Base-by-base conservation (phyloP, 805 yeast genomes). In the Kazachstania bromeliacearum region DNA sequence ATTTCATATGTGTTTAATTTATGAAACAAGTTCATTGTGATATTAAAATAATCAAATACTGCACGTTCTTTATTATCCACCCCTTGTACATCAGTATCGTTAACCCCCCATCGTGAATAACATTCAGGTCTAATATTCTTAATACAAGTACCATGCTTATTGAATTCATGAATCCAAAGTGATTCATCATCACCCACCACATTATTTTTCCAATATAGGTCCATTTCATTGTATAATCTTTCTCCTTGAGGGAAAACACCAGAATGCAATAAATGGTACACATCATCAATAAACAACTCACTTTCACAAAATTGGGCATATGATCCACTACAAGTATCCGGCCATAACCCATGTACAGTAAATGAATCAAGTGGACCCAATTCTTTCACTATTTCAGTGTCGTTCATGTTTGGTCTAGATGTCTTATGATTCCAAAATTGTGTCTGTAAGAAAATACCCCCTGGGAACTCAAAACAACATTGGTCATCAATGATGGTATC, bases 61-160 rank as follows among this genome's bases (percentile, higher is more conserved):
- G 65, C 53, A 35, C 56, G 45, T 29, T 57, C 48, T 6, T 48
- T 45, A 4, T 32, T 40, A 18, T 29, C 15, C 3, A 30, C 20
- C 6, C 25, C 33, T 18, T 32, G 18, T 19, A 19, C 17, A 12
- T 24, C 22, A n/a, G 34, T 37, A 24, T 33, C 37, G 12, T 42
- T 36, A 17, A 46, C 41, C n/a, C n/a, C n/a, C 59, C 62, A 55
- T 14, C 55, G 48, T 5, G 60, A 61, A 58, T 85, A 87, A 57
- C 97, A 88, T 4, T 57, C 47, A 3, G 92, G 83, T 38, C 70
- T 73, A 31, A 88, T 64, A 1, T 96, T 85, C 33, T 78, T 73
- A 70, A 87, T 77, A 61, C 96, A 88, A 7, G 95, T 85, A 17
- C 88, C 96, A 55, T 88, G 97, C 57, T 88, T 88, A 64, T 88